Evolutionary conservation across 2,329 filamentous ascomycete genomes (phyloP).

Genomic region (Claviceps pazoutovae): DNA sequence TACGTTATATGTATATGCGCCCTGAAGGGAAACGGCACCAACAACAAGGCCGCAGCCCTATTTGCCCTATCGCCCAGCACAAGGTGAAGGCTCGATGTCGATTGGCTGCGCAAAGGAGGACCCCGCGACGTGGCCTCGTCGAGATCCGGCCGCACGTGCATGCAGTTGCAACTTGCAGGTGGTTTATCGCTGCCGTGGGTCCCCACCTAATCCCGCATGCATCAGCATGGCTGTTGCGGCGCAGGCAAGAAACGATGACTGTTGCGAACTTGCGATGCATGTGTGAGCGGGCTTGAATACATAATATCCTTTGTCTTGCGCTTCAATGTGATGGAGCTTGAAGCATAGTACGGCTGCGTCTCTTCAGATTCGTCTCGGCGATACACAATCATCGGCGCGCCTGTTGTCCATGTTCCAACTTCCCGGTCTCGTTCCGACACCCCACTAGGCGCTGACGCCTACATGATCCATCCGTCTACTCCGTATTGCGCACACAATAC

Average conservation of each 20-base stretch:
- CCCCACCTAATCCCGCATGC: no score
- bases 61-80: conserved; percentile 8
- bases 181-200: no score
- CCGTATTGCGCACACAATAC: not conserved
- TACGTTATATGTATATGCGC: no score
- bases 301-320: no score
- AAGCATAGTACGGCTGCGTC: not conserved
- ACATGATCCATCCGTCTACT: not conserved
- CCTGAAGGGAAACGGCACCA: not conserved
- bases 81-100: conserved; percentile 6
- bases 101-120: conserved; percentile 13
- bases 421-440: not conserved
- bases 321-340: not conserved
- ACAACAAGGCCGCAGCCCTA: conserved; percentile 6
- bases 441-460: no score
- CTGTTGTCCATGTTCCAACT: not conserved
- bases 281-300: no score
- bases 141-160: no score
- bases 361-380: not conserved
- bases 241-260: no score
- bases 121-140: no score
- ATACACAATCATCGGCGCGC: not conserved
- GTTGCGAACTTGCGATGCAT: no score
- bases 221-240: no score
- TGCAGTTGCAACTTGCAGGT: no score